Conservation (phyloP, 371 early-diverging fungal species). For the Circinella minor region DNA sequence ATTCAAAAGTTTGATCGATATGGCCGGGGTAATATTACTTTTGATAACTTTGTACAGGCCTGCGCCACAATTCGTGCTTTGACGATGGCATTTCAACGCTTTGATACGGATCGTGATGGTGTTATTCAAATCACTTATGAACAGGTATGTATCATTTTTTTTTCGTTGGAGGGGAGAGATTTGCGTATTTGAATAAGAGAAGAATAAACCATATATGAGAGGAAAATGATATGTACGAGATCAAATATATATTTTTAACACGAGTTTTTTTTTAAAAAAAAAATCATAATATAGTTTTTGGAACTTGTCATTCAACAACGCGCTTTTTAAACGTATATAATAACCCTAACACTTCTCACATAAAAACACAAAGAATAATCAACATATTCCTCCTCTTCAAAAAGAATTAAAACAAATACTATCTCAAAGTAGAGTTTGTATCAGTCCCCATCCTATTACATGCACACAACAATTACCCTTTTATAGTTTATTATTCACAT, state of each 20-base stretch:
- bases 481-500: background rate
- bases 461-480: background rate
- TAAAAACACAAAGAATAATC: too few relatives aligned
- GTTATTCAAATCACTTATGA: slow-evolving; percentile 82
- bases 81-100: slow-evolving; percentile 76
- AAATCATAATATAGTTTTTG: slow-evolving; percentile 3
- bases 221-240: too few relatives aligned
- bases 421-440: too few relatives aligned
- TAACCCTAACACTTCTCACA: too few relatives aligned
- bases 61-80: slow-evolving; percentile 83
- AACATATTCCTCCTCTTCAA: too few relatives aligned
- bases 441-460: background rate
- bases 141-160: slow-evolving; percentile 40
- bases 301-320: slow-evolving; percentile 12
- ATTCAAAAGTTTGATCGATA: slow-evolving; percentile 78
- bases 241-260: background rate
- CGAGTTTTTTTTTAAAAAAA: background rate
- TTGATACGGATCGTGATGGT: slow-evolving; percentile 76
- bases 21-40: slow-evolving; percentile 71
- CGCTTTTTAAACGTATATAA: background rate
- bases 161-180: background rate
- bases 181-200: too few relatives aligned
- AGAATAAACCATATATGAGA: too few relatives aligned
- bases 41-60: slow-evolving; percentile 82
- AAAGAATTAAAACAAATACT: too few relatives aligned